Percentiles rank a stretch among this genome's conserved stretches.
Conservation (phyloP, 73 alveolate species). For the Paramecium sexaurelia region DNA sequence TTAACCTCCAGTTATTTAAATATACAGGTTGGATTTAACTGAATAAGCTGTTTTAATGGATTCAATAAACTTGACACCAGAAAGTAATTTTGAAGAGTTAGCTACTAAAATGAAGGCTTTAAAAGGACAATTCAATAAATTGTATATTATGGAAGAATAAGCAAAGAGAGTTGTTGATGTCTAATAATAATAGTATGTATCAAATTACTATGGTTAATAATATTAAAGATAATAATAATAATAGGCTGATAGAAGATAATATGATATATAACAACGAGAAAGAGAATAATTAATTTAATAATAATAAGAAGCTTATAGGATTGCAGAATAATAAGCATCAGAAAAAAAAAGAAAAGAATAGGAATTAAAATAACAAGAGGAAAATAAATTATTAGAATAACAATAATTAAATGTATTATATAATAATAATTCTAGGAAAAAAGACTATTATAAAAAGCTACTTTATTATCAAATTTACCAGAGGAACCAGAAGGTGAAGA, state of each 20-base stretch:
- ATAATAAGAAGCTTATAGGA: conserved; percentile 3
- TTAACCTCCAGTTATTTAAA: background rate
- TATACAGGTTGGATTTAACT: conserved; percentile 24
- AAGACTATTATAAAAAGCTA: background rate
- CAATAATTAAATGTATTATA: background rate
- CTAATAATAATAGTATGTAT: background rate
- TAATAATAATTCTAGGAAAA: background rate
- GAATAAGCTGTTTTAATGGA: background rate
- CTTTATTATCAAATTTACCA: background rate
- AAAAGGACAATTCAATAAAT: conserved; percentile 23
- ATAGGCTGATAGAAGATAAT: background rate
- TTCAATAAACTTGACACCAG: background rate
- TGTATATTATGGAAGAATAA: background rate
- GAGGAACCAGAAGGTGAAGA: conserved; percentile 35
- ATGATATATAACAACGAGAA: background rate
- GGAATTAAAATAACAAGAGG: background rate
- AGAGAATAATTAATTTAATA: background rate
- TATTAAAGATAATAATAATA: background rate
- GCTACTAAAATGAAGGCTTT: background rate
- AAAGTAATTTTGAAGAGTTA: background rate
- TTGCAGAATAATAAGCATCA: background rate
- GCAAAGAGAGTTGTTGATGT: background rate
- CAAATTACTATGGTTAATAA: background rate
- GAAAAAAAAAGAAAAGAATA: background rate
- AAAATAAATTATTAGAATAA: background rate